Evolutionary conservation across 2,329 filamentous ascomycete species (phyloP).

Genomic region (Macrophomina phaseolina): DNA sequence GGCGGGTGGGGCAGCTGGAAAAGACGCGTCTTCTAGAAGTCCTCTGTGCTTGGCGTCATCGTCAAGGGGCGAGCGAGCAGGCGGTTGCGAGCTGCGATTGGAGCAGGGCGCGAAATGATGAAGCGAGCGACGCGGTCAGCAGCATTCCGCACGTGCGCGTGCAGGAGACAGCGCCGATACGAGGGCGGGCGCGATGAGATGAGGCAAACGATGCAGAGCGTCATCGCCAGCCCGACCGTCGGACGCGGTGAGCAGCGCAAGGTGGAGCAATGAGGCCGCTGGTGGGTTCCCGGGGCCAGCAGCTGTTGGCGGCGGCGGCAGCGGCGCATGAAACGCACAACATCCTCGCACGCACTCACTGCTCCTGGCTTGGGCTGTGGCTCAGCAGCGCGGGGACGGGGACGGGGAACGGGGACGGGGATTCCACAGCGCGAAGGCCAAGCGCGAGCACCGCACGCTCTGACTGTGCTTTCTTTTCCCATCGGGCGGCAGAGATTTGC

Average conservation of each 20-base stretch:
- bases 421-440: not conserved
- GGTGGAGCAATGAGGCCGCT: not conserved
- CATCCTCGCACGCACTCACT: not conserved
- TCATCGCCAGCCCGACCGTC: constrained; percentile 5
- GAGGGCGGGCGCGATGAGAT: not conserved
- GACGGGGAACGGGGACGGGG: constrained; percentile 3
- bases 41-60: not conserved
- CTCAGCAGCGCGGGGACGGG: constrained; percentile 1
- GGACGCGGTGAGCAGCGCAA: not conserved
- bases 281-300: no score
- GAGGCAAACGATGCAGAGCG: constrained; percentile 5
- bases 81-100: constrained; percentile 3
- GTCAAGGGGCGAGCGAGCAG: not conserved
- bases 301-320: not conserved
- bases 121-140: constrained; percentile 22
- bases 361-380: not conserved
- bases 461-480: not conserved
- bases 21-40: constrained; percentile 14
- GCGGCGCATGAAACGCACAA: constrained; percentile 8
- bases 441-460: not conserved
- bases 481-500: constrained; percentile 1
- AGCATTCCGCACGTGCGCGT: constrained; percentile 17
- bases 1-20: not conserved
- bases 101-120: constrained; percentile 11
- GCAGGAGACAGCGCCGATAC: constrained; percentile 7